Conservation (phyloP, 2,329 filamentous ascomycete genomes). For the Graphilbum sp. region DNA sequence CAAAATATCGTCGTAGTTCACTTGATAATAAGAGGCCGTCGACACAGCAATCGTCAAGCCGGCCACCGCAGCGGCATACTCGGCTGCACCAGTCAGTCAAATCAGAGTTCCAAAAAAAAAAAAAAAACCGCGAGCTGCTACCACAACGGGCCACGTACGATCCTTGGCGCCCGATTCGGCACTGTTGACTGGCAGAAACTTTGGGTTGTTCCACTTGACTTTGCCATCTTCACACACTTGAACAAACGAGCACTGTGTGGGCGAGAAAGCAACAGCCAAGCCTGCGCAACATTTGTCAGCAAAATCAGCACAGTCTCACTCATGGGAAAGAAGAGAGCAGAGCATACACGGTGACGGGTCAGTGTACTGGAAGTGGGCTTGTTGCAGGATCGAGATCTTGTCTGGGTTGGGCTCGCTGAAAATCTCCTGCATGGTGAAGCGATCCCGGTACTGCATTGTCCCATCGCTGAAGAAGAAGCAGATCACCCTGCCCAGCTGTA, state of each 20-base stretch:
- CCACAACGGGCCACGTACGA: too few species aligned
- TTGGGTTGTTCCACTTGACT: slow-evolving; percentile 40
- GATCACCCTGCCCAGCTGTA: slow-evolving; percentile 56
- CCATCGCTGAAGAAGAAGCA: slow-evolving; percentile 67
- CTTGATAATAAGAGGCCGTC: slow-evolving; percentile 26
- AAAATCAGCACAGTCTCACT: too few species aligned
- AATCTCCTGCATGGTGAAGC: slow-evolving; percentile 53
- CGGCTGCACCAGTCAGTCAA: slow-evolving; percentile 20
- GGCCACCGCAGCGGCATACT: slow-evolving; percentile 42
- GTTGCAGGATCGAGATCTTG: slow-evolving; percentile 52
- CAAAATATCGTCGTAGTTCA: slow-evolving; percentile 54
- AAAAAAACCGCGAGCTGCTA: too few species aligned
- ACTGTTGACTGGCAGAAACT: slow-evolving; percentile 28
- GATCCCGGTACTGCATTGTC: slow-evolving; percentile 63
- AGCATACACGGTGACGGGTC: slow-evolving; percentile 29
- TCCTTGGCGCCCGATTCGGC: slow-evolving; percentile 31
- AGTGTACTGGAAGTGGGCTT: slow-evolving; percentile 61
- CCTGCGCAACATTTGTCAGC: slow-evolving; percentile 20
- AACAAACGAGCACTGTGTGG: slow-evolving; percentile 40
- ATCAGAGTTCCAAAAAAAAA: too few species aligned
- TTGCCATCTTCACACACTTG: slow-evolving; percentile 42
- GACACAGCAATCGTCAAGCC: slow-evolving; percentile 38
- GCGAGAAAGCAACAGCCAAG: slow-evolving; percentile 43
- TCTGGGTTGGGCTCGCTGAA: slow-evolving; percentile 47
- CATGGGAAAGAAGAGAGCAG: too few species aligned